Conservation (phyloP, 495 filamentous ascomycete genomes). For the Hypoxylon perforatum region DNA sequence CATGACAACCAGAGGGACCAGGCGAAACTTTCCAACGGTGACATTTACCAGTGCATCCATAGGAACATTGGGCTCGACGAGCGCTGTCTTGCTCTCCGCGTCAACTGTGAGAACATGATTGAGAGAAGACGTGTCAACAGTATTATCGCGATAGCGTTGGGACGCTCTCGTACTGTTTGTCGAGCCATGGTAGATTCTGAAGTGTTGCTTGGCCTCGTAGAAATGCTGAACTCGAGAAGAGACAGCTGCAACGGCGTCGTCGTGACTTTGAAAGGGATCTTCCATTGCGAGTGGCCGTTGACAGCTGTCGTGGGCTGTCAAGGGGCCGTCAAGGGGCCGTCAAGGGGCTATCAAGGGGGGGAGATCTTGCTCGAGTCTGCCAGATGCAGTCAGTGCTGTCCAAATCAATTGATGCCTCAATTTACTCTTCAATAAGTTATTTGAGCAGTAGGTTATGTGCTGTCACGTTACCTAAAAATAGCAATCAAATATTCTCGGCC, state of each 20-base stretch:
- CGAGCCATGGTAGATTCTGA: constrained; percentile 77
- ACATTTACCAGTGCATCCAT: constrained; percentile 69
- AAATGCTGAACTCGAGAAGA: constrained; percentile 60
- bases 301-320: too few relatives aligned
- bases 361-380: too few relatives aligned
- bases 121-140: constrained; percentile 66
- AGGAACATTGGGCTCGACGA: constrained; percentile 73
- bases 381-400: too few relatives aligned
- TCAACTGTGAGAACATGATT: constrained; percentile 66
- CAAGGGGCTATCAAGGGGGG: too few relatives aligned
- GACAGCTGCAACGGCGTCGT: constrained; percentile 55
- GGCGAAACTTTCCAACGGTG: constrained; percentile 55
- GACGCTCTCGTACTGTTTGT: constrained; percentile 76
- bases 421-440: too few relatives aligned
- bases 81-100: constrained; percentile 50
- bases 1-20: constrained; percentile 70
- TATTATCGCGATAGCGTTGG: constrained; percentile 52
- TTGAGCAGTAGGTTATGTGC: too few relatives aligned
- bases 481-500: too few relatives aligned
- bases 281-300: too few relatives aligned
- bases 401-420: too few relatives aligned
- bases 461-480: too few relatives aligned
- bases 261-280: constrained; percentile 45
- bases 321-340: too few relatives aligned
- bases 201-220: constrained; percentile 65